Evolutionary conservation across 1,139 yeast genomes (phyloP).

Genomic region (Kluyveromyces sp.): DNA sequence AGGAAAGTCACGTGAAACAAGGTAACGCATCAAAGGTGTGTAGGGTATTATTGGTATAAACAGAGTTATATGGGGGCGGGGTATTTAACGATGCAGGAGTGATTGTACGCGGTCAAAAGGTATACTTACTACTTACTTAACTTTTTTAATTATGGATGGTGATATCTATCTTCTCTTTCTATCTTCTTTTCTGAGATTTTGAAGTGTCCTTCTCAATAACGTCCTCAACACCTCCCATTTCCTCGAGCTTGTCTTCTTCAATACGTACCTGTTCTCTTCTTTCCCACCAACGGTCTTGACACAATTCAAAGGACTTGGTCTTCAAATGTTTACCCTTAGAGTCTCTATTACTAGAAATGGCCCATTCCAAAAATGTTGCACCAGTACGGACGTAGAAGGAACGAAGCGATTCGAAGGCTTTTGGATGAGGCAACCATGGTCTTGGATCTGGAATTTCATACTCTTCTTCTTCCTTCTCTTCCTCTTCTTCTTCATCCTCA

Average conservation of each 20-base stretch:
- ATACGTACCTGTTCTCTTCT: slow-evolving; percentile 87
- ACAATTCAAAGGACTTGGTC: slow-evolving; percentile 79
- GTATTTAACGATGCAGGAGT: no score
- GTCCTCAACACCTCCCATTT: slow-evolving; percentile 85
- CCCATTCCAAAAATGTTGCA: slow-evolving; percentile 85
- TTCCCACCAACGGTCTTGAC: slow-evolving; percentile 98
- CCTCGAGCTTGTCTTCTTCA: slow-evolving; percentile 85
- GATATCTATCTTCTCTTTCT: not conserved
- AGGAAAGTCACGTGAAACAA: no score
- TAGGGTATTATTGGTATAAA: no score
- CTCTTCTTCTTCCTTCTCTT: slow-evolving; percentile 41
- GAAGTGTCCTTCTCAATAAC: slow-evolving; percentile 72
- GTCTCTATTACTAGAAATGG: slow-evolving; percentile 73
- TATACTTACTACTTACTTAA: no score
- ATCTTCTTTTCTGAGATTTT: slow-evolving; percentile 34
- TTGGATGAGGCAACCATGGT: slow-evolving; percentile 97
- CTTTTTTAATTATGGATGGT: no score
- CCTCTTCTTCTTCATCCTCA: slow-evolving; percentile 55
- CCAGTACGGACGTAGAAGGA: slow-evolving; percentile 83
- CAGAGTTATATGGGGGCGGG: no score
- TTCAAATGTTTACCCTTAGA: slow-evolving; percentile 88
- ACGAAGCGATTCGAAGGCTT: slow-evolving; percentile 81
- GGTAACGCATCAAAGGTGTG: no score
- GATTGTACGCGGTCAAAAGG: no score
- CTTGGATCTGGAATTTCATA: slow-evolving; percentile 81